Percentiles rank a stretch among this genome's conserved stretches.
These are phyloP conservation scores for Claviceps sp. DNA, from an alignment of 2,329 filamentous ascomycete genomes.

Conservation along the genomic window DNA sequence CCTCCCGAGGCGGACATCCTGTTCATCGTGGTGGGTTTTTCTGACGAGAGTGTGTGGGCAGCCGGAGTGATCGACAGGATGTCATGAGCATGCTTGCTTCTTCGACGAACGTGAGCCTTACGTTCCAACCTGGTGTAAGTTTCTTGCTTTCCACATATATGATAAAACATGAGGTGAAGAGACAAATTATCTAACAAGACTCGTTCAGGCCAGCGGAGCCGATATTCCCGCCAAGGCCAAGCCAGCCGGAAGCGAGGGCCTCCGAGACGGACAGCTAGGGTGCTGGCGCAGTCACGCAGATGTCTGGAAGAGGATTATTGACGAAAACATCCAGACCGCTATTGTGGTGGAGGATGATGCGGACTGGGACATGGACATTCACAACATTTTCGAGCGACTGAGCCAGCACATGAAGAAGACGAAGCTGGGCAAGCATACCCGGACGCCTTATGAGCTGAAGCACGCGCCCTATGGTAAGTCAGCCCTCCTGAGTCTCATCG, in stretches of 20 bases:
- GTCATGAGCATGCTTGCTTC: slow-evolving; percentile 1
- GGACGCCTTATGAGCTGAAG: background rate
- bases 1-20: too few species aligned
- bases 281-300: slow-evolving; percentile 3
- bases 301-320: background rate
- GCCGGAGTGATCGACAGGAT: slow-evolving; percentile 2
- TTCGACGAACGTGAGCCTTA: background rate
- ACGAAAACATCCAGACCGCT: slow-evolving; percentile 1
- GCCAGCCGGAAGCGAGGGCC: background rate
- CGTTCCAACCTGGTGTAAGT: background rate
- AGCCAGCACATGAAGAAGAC: background rate
- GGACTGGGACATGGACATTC: slow-evolving; percentile 1
- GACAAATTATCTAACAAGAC: background rate
- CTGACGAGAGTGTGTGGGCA: background rate
- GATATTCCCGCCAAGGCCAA: background rate
- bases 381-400: background rate
- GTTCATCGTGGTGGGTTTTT: too few species aligned
- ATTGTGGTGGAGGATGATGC: slow-evolving; percentile 3
- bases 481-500: background rate
- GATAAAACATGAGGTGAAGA: too few species aligned
- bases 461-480: slow-evolving; percentile 1
- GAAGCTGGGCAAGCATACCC: background rate
- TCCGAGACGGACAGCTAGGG: background rate
- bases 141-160: background rate
- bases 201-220: background rate